Percentiles rank a stretch among this genome's conserved stretches.
These are phyloP conservation scores for Cryptococcus floricola DNA, from an alignment of 1,284 basidiomycete species.

Conservation along the genomic window DNA sequence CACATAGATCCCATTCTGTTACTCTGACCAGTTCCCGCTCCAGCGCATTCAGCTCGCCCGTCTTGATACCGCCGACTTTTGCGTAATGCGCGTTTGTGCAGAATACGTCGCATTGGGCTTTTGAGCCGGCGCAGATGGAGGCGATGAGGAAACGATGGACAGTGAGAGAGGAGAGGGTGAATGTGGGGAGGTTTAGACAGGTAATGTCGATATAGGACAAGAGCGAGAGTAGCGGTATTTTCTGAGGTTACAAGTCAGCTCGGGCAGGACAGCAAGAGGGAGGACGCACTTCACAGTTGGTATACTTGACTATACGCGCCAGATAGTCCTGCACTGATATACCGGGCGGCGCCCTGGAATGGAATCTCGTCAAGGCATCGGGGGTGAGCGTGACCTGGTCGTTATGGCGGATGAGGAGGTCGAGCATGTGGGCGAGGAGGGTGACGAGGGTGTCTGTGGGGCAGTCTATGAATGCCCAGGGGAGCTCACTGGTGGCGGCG, in stretches of 20 bases:
- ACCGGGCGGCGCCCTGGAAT: constrained; percentile 78
- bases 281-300: constrained; percentile 75
- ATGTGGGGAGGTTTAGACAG: constrained; percentile 67
- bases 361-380: constrained; percentile 74
- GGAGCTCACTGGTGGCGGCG: constrained; percentile 24
- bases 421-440: constrained; percentile 91
- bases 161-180: constrained; percentile 88
- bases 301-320: constrained; percentile 82
- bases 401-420: constrained; percentile 86
- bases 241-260: constrained; percentile 51
- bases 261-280: background rate
- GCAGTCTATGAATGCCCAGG: constrained; percentile 57
- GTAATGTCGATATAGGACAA: constrained; percentile 94
- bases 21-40: constrained; percentile 85
- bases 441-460: constrained; percentile 73
- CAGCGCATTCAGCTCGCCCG: constrained; percentile 82
- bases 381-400: constrained; percentile 65
- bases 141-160: constrained; percentile 93
- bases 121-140: constrained; percentile 78
- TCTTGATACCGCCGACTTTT: constrained; percentile 85
- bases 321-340: constrained; percentile 87
- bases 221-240: constrained; percentile 79
- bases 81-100: constrained; percentile 90
- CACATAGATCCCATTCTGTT: constrained; percentile 88
- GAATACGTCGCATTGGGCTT: constrained; percentile 88